A percentile compares a stretch with the other conserved stretches of the same genome.
Evolutionary conservation across 2,329 filamentous ascomycete genomes (phyloP).

Genomic region (Microsporum audouinii): DNA sequence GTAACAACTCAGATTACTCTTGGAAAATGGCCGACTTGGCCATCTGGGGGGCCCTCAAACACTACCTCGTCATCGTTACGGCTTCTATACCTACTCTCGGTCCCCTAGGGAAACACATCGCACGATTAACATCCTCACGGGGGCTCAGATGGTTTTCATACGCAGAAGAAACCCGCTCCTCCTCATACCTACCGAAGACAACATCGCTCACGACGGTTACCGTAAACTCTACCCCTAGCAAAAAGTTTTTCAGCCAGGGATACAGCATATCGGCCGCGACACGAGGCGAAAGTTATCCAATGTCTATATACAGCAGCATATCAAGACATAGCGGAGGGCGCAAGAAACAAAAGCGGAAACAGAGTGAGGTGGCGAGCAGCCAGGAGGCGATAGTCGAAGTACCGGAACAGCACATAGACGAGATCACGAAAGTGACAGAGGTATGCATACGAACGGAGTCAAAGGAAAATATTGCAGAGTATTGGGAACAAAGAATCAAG

Average conservation of each 20-base stretch:
- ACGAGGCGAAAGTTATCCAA: background rate
- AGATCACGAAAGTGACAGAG: conserved; percentile 3
- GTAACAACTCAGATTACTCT: conserved; percentile 6
- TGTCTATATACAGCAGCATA: background rate
- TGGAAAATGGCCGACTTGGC: conserved; percentile 8
- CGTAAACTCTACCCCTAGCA: background rate
- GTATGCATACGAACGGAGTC: background rate
- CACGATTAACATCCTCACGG: background rate
- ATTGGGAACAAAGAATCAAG: background rate
- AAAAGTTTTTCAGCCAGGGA: background rate
- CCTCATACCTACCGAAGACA: background rate
- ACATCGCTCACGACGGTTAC: background rate
- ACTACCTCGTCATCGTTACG: conserved; percentile 11
- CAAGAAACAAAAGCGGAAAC: background rate
- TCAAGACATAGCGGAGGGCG: background rate
- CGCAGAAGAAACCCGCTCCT: background rate
- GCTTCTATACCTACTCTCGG: conserved; percentile 10
- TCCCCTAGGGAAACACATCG: conserved; percentile 1
- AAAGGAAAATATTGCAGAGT: background rate
- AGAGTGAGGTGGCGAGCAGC: background rate
- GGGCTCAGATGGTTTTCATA: background rate
- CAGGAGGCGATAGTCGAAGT: background rate
- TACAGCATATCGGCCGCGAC: background rate
- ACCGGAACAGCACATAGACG: background rate
- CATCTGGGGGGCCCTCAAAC: conserved; percentile 8